Evolutionary conservation across 1,284 basidiomycete species (phyloP).

Genomic region (Anthracocystis setariae): DNA sequence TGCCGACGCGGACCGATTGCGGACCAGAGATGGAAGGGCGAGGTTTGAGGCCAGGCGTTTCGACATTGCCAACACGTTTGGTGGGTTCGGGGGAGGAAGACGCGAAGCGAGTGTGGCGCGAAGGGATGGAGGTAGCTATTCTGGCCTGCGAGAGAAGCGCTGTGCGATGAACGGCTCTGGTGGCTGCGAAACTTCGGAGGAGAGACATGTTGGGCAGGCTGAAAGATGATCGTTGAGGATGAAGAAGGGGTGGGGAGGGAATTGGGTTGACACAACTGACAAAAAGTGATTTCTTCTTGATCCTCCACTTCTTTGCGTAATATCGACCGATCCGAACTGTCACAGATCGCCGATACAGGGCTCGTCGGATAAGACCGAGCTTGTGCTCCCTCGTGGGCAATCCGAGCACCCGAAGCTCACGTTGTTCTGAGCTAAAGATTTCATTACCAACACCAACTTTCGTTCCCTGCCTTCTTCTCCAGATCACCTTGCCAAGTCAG

Average conservation of each 20-base stretch:
- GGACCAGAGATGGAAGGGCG: constrained; percentile 23
- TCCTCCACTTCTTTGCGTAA: background rate
- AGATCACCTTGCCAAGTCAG: background rate
- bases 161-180: background rate
- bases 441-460: constrained; percentile 4
- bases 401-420: constrained; percentile 25
- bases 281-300: background rate
- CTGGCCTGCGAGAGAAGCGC: background rate
- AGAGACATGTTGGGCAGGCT: background rate
- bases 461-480: background rate
- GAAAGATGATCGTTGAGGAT: background rate
- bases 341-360: background rate
- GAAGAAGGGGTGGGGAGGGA: background rate
- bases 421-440: background rate
- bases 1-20: constrained; percentile 32
- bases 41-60: constrained; percentile 30
- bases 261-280: constrained; percentile 2
- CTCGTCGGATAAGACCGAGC: background rate
- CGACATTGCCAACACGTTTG: constrained; percentile 34
- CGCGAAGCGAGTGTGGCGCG: background rate
- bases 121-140: background rate
- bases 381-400: background rate
- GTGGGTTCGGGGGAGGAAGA: constrained; percentile 12
- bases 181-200: background rate
- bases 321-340: background rate